Conservation (phyloP, 441 rosid species). For the Pelargonium cotyledonis region DNA sequence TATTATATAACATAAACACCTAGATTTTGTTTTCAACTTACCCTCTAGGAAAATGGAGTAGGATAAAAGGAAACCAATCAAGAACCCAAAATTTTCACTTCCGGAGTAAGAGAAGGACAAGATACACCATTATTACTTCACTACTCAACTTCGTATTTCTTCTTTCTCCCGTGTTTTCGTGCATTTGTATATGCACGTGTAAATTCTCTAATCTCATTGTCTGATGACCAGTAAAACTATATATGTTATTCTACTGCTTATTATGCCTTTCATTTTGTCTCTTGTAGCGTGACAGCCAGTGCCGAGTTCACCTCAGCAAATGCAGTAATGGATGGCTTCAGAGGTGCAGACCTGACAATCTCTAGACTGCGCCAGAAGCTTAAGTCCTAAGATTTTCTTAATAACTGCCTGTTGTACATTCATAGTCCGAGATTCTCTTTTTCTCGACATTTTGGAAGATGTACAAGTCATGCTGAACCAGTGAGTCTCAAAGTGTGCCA, state of each 20-base stretch:
- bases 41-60: background rate
- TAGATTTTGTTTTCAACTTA: background rate
- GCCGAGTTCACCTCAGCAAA: slow-evolving; percentile 78
- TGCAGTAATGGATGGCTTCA: slow-evolving; percentile 81
- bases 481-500: no score
- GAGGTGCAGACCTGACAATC: slow-evolving; percentile 75
- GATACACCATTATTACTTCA: background rate
- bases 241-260: slow-evolving; percentile 7
- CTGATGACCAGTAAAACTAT: background rate
- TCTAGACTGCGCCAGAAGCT: slow-evolving; percentile 40
- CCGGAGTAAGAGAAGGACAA: background rate
- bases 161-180: background rate
- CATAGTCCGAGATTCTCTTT: no score
- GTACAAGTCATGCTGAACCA: no score
- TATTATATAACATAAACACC: background rate
- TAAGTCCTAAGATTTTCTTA: slow-evolving; percentile 27
- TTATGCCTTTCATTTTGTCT: background rate
- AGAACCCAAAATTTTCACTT: background rate
- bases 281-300: slow-evolving; percentile 62
- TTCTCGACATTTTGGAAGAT: no score
- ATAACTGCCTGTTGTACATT: no score
- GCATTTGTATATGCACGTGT: background rate
- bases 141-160: background rate
- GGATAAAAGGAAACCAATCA: background rate
- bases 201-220: background rate